Percentiles rank a stretch among this genome's conserved stretches.
These are phyloP conservation scores for Haplosporangium gracile DNA, from an alignment of 192 early-diverging fungal species.

Conservation along the genomic window DNA sequence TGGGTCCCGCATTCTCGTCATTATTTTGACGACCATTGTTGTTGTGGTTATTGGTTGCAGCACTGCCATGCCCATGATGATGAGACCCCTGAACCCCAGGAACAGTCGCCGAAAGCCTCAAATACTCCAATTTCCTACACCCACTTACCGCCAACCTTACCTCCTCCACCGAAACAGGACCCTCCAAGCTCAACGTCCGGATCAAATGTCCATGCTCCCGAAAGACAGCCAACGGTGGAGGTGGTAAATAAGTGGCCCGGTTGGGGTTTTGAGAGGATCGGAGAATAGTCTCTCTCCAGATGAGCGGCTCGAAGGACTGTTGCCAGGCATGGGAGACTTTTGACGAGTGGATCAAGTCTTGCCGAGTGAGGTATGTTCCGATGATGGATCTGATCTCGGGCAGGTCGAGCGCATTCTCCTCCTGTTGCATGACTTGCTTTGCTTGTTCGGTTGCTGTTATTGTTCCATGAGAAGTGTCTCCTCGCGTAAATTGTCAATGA, in stretches of 20 bases:
- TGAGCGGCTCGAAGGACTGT: conserved; percentile 16
- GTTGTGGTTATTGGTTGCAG: not conserved
- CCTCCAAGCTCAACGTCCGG: not conserved
- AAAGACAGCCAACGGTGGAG: not conserved
- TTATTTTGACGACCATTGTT: not conserved
- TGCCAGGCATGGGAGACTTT: conserved; percentile 24
- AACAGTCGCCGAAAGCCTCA: conserved; percentile 1
- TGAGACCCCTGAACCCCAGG: not conserved
- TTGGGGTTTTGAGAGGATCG: not conserved
- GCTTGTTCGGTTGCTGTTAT: not conserved
- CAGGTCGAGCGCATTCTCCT: conserved; percentile 24
- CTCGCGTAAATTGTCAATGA: no score
- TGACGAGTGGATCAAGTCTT: conserved; percentile 7
- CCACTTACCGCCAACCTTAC: not conserved
- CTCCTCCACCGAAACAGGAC: not conserved
- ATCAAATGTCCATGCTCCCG: conserved; percentile 11
- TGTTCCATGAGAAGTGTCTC: not conserved
- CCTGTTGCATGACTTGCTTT: not conserved
- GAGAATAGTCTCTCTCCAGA: conserved; percentile 24
- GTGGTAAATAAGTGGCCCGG: not conserved
- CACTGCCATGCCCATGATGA: no score
- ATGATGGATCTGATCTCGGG: conserved; percentile 21
- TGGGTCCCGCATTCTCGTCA: not conserved
- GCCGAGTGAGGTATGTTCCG: conserved; percentile 17
- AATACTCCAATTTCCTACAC: not conserved